Base-by-base conservation (phyloP, 768 basidiomycete genomes). In the Multifurca ochricompacta region DNA sequence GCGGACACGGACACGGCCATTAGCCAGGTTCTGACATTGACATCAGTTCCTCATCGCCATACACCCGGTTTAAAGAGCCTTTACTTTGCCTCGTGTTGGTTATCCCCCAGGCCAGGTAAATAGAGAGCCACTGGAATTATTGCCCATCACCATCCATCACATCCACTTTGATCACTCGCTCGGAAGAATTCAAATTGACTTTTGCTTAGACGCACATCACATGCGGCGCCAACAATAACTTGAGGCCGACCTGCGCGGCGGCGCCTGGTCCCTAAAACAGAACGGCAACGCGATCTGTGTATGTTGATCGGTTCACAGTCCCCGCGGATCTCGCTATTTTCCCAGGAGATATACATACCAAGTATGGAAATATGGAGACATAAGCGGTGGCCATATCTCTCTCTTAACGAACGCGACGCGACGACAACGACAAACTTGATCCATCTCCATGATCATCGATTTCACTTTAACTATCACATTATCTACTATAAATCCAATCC, bases 281-380 rank as follows among this genome's bases (percentile, higher is more conserved):
- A 52, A 45, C 39, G 49, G 50, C 55, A 57, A 57, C 55, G 50
- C 49, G 55, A 56, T 56, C 55, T 52, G 37, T 43, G 39, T 51
- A 45, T 35, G 23, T 51, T n/a, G 56, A 57, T 57, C 56, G 56
- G 56, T 47, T 55, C 30, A 35, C 34, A 16, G 32, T 51, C 56
- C 48, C 54, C 56, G 56, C 56, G 56, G 56, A 57, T 57, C 55
- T 56, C 55, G 44, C 49, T 39, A 23, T 52, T 48, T 56, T 56
- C 50, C 56, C 56, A 45, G 43, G 54, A 40, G 32, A 39, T n/a
- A 27, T 25, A 27, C 18, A 25, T 42, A 25, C 47, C 41, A n/a
- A n/a, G n/a, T n/a, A n/a, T n/a, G n/a, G n/a, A n/a, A n/a, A n/a
- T n/a, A n/a, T n/a, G n/a, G n/a, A n/a, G n/a, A n/a, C n/a, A n/a